phyloP scores from a whole-genome alignment of 768 basidiomycete species.

The Tulasnella sp. region DNA sequence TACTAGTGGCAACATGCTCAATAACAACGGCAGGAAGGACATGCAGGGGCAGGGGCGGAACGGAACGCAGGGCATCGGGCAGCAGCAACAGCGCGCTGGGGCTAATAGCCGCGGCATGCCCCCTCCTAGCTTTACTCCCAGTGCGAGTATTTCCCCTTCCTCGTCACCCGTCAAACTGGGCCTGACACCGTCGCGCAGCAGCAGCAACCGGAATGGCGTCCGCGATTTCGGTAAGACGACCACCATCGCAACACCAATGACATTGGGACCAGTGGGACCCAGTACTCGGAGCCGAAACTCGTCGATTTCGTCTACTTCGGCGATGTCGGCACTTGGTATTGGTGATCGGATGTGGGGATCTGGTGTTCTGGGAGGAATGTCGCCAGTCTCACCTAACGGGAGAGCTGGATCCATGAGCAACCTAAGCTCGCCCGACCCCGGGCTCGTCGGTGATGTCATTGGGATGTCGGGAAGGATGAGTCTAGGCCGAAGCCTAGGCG shows the following conservation, averaged over 20 bases:
- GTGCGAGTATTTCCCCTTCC: too few relatives aligned
- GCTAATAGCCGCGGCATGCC: conserved; percentile 19
- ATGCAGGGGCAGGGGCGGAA: conserved; percentile 34
- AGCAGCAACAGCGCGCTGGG: conserved; percentile 40
- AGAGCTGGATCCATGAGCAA: conserved; percentile 39
- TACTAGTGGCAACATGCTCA: conserved; percentile 22
- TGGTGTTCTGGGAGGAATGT: conserved; percentile 1
- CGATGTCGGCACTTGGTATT: neutral
- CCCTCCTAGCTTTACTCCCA: too few relatives aligned
- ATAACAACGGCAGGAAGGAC: conserved; percentile 28
- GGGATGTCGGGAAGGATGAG: neutral
- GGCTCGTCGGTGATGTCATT: conserved; percentile 34
- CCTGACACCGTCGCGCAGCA: too few relatives aligned
- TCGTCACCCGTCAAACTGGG: too few relatives aligned
- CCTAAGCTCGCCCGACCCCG: conserved; percentile 34
- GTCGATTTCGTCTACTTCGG: conserved; percentile 5
- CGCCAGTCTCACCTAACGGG: neutral
- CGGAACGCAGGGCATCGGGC: conserved; percentile 58
- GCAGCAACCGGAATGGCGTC: conserved; percentile 28
- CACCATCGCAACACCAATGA: conserved; percentile 10
- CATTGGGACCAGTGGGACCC: neutral
- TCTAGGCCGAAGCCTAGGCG: neutral
- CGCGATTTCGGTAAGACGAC: neutral
- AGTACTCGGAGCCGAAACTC: conserved; percentile 1
- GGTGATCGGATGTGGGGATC: neutral